Conservation (phyloP, 2,329 filamentous ascomycete genomes). For the Eutypa lata region DNA sequence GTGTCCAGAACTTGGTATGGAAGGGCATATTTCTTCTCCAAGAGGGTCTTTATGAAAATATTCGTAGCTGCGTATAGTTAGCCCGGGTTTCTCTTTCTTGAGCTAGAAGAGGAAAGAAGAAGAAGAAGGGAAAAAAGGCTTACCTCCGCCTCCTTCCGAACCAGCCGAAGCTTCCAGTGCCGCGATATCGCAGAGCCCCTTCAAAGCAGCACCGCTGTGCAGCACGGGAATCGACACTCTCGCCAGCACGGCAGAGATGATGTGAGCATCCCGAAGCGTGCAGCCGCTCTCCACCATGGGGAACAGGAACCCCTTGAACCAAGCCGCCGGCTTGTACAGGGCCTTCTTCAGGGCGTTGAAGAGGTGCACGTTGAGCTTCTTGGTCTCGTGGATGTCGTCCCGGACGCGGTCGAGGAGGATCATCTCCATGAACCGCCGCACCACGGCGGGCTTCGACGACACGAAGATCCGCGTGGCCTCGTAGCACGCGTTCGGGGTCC, state of each 20-base stretch:
- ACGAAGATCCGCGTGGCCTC: conserved; percentile 92
- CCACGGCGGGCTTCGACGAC: conserved; percentile 73
- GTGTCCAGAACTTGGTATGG: conserved; percentile 94
- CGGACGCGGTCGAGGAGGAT: conserved; percentile 88
- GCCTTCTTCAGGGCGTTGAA: conserved; percentile 93
- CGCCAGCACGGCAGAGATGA: conserved; percentile 81
- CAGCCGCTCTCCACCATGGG: conserved; percentile 82
- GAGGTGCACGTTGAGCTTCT: conserved; percentile 92
- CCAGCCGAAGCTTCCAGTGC: conserved; percentile 78
- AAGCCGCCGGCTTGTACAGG: conserved; percentile 90
- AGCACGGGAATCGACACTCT: conserved; percentile 85
- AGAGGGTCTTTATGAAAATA: conserved; percentile 86
- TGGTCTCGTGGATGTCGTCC: conserved; percentile 88
- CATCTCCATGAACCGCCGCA: conserved; percentile 81
- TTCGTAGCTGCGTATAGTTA: conserved; percentile 62
- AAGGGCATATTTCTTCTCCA: conserved; percentile 96
- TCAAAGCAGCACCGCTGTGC: conserved; percentile 87
- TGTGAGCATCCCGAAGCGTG: conserved; percentile 87
- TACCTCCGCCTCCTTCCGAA: conserved; percentile 74
- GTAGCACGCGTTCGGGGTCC: conserved; percentile 76
- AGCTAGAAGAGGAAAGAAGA: not conserved
- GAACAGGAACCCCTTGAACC: conserved; percentile 95
- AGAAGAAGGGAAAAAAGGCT: not conserved
- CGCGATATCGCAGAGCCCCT: conserved; percentile 90
- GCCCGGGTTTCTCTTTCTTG: not conserved